phyloP scores from a whole-genome alignment of 441 rosid species.

The Corymbia calophylla region DNA sequence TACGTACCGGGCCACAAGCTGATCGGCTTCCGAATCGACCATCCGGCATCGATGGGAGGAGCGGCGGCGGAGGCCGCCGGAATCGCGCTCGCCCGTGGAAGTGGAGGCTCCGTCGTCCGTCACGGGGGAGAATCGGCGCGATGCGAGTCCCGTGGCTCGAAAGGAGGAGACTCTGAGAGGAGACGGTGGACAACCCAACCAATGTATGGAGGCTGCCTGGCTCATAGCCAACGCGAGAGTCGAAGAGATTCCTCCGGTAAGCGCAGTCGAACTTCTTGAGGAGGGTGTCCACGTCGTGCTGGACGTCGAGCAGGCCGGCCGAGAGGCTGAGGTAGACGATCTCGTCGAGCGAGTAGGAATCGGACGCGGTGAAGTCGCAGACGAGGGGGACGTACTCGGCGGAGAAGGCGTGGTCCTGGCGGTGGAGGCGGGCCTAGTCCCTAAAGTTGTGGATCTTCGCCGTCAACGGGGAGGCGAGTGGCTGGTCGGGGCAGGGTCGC shows the following conservation, averaged over 20 bases:
- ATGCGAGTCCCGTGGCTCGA: too few species aligned
- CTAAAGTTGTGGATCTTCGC: conserved; percentile 29
- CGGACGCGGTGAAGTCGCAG: conserved; percentile 27
- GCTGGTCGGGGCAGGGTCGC: conserved; percentile 4
- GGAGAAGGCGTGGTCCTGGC: conserved; percentile 28
- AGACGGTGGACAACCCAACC: too few species aligned
- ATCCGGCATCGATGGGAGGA: too few species aligned
- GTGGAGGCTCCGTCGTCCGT: too few species aligned
- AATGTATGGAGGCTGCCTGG: too few species aligned
- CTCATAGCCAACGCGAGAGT: conserved; percentile 44
- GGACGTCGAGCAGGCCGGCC: conserved; percentile 57
- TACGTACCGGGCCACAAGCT: too few species aligned
- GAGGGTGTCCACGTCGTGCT: conserved; percentile 52
- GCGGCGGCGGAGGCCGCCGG: too few species aligned
- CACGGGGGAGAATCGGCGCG: too few species aligned
- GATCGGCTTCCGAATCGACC: too few species aligned
- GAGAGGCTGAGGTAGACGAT: conserved; percentile 61
- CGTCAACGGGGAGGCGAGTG: not conserved
- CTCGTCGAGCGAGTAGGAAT: conserved; percentile 58
- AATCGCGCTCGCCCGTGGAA: too few species aligned
- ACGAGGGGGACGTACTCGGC: conserved; percentile 55
- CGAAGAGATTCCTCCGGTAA: conserved; percentile 56
- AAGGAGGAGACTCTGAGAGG: too few species aligned
- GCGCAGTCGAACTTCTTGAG: conserved; percentile 40
- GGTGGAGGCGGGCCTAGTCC: conserved; percentile 48